phyloP scores from a whole-genome alignment of 768 basidiomycete genomes.

The Mycena chlorophos region DNA sequence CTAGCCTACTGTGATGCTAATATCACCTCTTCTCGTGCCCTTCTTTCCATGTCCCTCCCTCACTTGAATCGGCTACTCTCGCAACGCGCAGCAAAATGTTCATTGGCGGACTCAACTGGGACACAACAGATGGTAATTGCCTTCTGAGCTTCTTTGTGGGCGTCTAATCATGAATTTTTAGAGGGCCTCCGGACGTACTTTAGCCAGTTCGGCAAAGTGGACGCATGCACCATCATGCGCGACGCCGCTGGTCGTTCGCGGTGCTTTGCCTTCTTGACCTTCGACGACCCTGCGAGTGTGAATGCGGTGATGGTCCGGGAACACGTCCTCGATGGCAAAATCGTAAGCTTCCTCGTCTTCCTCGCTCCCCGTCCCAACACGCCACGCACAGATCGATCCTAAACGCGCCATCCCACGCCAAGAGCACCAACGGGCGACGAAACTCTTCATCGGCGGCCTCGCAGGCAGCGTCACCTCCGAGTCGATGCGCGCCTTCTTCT shows the following conservation, averaged over 20 bases:
- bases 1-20: slow-evolving; percentile 80
- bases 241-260: slow-evolving; percentile 92
- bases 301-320: slow-evolving; percentile 95
- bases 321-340: slow-evolving; percentile 95
- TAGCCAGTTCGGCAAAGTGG: slow-evolving; percentile 93
- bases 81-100: slow-evolving; percentile 95
- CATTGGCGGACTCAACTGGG: slow-evolving; percentile 99
- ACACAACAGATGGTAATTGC: slow-evolving; percentile 94
- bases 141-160: slow-evolving; percentile 40
- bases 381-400: slow-evolving; percentile 83
- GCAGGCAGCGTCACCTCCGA: slow-evolving; percentile 91
- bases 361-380: slow-evolving; percentile 1
- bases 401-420: slow-evolving; percentile 97
- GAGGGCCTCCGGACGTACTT: slow-evolving; percentile 86
- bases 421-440: slow-evolving; percentile 90
- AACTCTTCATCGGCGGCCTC: slow-evolving; percentile 94
- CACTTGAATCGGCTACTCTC: slow-evolving; percentile 27
- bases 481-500: slow-evolving; percentile 90
- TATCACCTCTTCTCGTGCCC: slow-evolving; percentile 65
- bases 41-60: slow-evolving; percentile 32
- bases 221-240: slow-evolving; percentile 98
- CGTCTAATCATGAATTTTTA: slow-evolving; percentile 49
- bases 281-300: slow-evolving; percentile 88
- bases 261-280: slow-evolving; percentile 97
- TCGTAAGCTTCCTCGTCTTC: slow-evolving; percentile 57